Evolutionary conservation across 352 stramenopile genomes (phyloP), one percentile per base, ranked within the genome.

Genomic region (Pythium grandisporangium): DNA sequence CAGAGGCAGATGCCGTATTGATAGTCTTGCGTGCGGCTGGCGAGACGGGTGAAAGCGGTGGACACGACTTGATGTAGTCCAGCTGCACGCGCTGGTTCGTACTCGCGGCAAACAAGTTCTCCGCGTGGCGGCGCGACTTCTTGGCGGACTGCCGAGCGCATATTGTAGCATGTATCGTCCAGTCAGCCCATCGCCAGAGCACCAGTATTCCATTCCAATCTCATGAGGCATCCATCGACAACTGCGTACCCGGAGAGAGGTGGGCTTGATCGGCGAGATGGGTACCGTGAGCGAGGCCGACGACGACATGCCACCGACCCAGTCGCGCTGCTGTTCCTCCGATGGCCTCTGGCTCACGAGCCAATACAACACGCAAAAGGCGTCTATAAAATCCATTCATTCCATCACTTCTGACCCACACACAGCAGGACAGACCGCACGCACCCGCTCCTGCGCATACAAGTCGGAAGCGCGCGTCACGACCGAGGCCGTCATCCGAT

Each of bases 51-150:
- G 43, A 29, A 16, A 32, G 38, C 26, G 65, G 48, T 17, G 61
- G 45, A 20, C 45, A 58, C 19, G 51, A 58, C 46, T 84, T 84
- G 45, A 84, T 55, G 22, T 82, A 68, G 12, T 82, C 63, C 2
- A 84, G 55, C 25, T 72, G 13, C 17, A 37, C 30, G 8, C 71
- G 71, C 45, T 84, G 61, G 11, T 61, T 65, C 6, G 65, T 66
- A 42, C 68, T 70, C 39, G 72, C 68, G 22, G 71, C 22, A 4
- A 80, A 55, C 2, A 82, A 25, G 20, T 58, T 68, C 48, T 84
- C 71, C 2, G 74, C 37, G 19, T 33, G 49, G 29, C 64, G 30
- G 19, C 48, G 52, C 4, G 45, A 48, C 3, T 47, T 39, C 14
- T 61, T 59, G 0, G 35, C 30, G 23, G 53, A 48, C 33, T 52